Evolutionary conservation across 768 basidiomycete genomes (phyloP).

Genomic region (Sporobolomyces roseus): DNA sequence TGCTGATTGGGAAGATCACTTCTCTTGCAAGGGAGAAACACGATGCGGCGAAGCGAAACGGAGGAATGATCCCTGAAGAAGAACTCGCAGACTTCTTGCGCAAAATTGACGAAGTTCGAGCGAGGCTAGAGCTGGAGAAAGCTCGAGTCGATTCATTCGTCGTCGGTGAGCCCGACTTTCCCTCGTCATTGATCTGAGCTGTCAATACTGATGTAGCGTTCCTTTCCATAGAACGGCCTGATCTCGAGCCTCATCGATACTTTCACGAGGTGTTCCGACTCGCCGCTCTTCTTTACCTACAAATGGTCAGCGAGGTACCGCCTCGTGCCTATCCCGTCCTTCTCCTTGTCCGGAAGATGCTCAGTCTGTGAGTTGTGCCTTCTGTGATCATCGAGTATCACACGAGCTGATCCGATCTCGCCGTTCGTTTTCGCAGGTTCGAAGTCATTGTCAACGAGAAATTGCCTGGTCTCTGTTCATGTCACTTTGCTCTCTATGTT

Average conservation of each 20-base stretch:
- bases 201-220: neutral
- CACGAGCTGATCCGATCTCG: neutral
- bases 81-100: neutral
- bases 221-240: conserved; percentile 13
- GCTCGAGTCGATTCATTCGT: conserved; percentile 13
- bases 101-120: conserved; percentile 14
- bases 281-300: conserved; percentile 17
- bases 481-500: conserved; percentile 27
- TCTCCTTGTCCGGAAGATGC: conserved; percentile 28
- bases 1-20: conserved; percentile 20
- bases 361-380: conserved; percentile 11
- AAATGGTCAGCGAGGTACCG: conserved; percentile 27
- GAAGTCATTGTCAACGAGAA: conserved; percentile 17
- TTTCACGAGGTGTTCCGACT: conserved; percentile 31
- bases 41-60: neutral
- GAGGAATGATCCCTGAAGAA: conserved; percentile 15
- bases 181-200: neutral
- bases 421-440: conserved; percentile 2
- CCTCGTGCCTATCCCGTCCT: conserved; percentile 12
- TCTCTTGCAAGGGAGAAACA: conserved; percentile 27
- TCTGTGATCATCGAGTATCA: too few species aligned
- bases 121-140: conserved; percentile 18
- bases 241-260: conserved; percentile 24
- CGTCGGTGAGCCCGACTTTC: neutral
- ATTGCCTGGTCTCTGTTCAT: conserved; percentile 19